Conservation (phyloP, 495 filamentous ascomycete genomes). For the Lasiosphaeris hirsuta region DNA sequence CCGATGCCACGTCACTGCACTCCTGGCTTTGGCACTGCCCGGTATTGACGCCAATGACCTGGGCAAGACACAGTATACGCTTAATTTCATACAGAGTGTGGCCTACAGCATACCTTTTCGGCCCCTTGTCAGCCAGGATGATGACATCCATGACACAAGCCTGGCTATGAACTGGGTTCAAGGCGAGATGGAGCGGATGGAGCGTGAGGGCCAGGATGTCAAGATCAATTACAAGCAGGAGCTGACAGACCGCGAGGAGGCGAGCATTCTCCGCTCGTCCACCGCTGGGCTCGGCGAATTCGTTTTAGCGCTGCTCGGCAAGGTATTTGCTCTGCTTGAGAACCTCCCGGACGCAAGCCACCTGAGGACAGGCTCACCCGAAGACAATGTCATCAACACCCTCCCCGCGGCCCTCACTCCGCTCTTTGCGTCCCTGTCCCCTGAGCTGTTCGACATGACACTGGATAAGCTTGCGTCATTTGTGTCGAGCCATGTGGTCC, state of each 20-base stretch:
- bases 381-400: slow-evolving; percentile 96
- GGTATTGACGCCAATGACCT: slow-evolving; percentile 98
- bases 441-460: slow-evolving; percentile 87
- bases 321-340: slow-evolving; percentile 91
- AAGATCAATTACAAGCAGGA: slow-evolving; percentile 81
- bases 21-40: slow-evolving; percentile 86
- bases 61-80: slow-evolving; percentile 89
- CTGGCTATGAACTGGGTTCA: slow-evolving; percentile 92
- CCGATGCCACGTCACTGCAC: slow-evolving; percentile 88
- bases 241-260: slow-evolving; percentile 81
- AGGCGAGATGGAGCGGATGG: slow-evolving; percentile 88
- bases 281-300: slow-evolving; percentile 93
- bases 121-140: slow-evolving; percentile 68
- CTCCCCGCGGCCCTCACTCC: slow-evolving; percentile 89
- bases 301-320: slow-evolving; percentile 80
- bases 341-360: slow-evolving; percentile 89
- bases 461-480: slow-evolving; percentile 89
- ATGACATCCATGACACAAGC: slow-evolving; percentile 68
- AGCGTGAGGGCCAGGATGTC: slow-evolving; percentile 77
- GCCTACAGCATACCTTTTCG: slow-evolving; percentile 92
- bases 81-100: slow-evolving; percentile 91
- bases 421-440: slow-evolving; percentile 85
- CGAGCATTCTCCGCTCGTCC: slow-evolving; percentile 88
- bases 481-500: slow-evolving; percentile 92
- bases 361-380: slow-evolving; percentile 83